Conservation (phyloP, 805 yeast genomes). For the Spathaspora passalidarum region DNA sequence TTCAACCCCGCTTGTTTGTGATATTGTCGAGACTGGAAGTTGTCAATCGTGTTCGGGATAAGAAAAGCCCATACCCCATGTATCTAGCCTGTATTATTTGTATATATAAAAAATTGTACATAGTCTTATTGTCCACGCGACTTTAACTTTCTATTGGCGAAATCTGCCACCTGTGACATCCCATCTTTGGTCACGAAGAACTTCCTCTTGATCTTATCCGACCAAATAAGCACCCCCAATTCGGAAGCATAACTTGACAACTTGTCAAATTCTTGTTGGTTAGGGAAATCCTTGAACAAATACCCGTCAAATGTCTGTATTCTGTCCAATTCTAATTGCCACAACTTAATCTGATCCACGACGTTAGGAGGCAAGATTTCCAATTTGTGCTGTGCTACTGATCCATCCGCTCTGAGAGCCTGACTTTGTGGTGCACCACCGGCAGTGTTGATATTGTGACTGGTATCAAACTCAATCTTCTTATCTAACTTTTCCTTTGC, state of each 20-base stretch:
- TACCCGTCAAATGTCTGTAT: slow-evolving; percentile 85
- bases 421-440: slow-evolving; percentile 36
- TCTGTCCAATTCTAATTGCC: slow-evolving; percentile 96
- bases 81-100: background rate
- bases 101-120: background rate
- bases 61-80: background rate
- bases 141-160: slow-evolving; percentile 59
- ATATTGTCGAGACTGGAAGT: slow-evolving; percentile 21
- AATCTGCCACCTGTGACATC: slow-evolving; percentile 84
- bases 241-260: slow-evolving; percentile 80
- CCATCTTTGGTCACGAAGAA: slow-evolving; percentile 91
- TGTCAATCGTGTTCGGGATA: slow-evolving; percentile 44
- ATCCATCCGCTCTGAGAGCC: slow-evolving; percentile 17
- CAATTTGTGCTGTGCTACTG: slow-evolving; percentile 45
- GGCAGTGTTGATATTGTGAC: slow-evolving; percentile 46
- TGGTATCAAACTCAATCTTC: slow-evolving; percentile 60
- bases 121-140: background rate
- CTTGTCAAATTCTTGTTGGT: slow-evolving; percentile 69
- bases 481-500: slow-evolving; percentile 70
- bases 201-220: slow-evolving; percentile 60
- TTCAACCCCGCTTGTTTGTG: slow-evolving; percentile 31
- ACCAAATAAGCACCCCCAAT: slow-evolving; percentile 90
- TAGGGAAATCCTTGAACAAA: slow-evolving; percentile 80
- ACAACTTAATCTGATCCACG: slow-evolving; percentile 90
- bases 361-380: slow-evolving; percentile 89